Percentiles rank a stretch among this genome's conserved stretches.
phyloP scores from a whole-genome alignment of 495 filamentous ascomycete species.

The Ramalina intermedia region DNA sequence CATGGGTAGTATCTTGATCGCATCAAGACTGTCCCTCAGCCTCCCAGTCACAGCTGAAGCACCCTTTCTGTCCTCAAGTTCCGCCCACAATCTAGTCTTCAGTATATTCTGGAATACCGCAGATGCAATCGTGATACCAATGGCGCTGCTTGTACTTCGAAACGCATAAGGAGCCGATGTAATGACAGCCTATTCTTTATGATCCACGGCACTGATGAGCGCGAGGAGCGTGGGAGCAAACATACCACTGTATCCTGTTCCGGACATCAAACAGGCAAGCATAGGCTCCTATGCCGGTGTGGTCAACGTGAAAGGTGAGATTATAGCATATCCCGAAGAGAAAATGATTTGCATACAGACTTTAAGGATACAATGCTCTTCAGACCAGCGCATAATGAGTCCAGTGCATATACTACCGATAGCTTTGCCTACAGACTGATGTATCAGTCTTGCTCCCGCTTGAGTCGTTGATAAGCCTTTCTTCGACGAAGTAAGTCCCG shows the following conservation, averaged over 20 bases:
- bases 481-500: too few species aligned
- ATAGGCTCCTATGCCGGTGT: constrained; percentile 49
- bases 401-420: constrained; percentile 43
- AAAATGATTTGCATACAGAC: constrained; percentile 32
- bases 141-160: constrained; percentile 63
- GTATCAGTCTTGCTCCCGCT: constrained; percentile 48
- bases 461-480: constrained; percentile 42
- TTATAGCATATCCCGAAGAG: constrained; percentile 25
- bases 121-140: constrained; percentile 66
- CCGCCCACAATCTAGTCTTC: constrained; percentile 42
- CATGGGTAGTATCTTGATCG: constrained; percentile 50
- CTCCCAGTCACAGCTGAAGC: constrained; percentile 53
- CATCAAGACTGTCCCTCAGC: constrained; percentile 60
- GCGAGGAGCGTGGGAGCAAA: constrained; percentile 68
- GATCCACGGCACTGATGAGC: constrained; percentile 65
- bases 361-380: constrained; percentile 41
- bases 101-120: constrained; percentile 68
- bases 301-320: constrained; percentile 33
- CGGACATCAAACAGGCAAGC: constrained; percentile 52
- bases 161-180: constrained; percentile 76
- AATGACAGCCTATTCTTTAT: constrained; percentile 69
- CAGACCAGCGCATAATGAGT: constrained; percentile 50
- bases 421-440: constrained; percentile 39
- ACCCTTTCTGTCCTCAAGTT: constrained; percentile 49
- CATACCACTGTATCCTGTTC: constrained; percentile 59